Evolutionary conservation across 1,139 yeast genomes (phyloP), one percentile per base, ranked within the genome.

Genomic region (Debaryomycetaceae sp.): DNA sequence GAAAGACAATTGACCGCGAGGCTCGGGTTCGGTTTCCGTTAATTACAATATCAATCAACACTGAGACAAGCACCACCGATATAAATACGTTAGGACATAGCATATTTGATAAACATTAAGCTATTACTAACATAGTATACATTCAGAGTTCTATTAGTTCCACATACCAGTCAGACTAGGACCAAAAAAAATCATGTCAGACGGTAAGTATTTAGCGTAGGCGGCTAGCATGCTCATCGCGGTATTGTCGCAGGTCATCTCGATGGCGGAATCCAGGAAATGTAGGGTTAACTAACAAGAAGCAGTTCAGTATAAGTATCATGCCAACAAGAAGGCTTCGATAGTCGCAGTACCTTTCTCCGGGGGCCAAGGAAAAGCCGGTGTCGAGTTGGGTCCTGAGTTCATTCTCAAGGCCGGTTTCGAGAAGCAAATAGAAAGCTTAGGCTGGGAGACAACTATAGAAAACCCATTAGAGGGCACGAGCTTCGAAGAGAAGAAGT

Each of bases 351-450:
- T 96, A 0, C 96, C 97, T 39, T 89, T 89, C 60, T 81, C 91
- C 30, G 98, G 97, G n/a, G 98, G 98, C 43, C 98, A 91, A 63
- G 94, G 91, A 39, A 86, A 87, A 55, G 79, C 83, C 29, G 98
- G 98, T 41, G 97, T 91, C 31, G 98, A 91, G 56, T 77, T 81
- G 43, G 98, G 97, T 22, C 98, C 98, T n/a, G 78, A 82, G 46
- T 83, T 79, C 59, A 72, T 91, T 47, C 62, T 88, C 40, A 76
- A 83, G 47, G 79, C 81, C 42, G 96, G 96, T 4, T 73, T 91
- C 43, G 70, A 78, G 44, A 53, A 73, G 30, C 86, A 84, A 52
- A 59, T 91, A 42, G 65, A 77, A 48, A 64, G 68, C 3, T 70
- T 89, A 40, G 95, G 94, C 16, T 91, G 96, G 96, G 63, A 70